phyloP scores from a whole-genome alignment of 2,329 filamentous ascomycete genomes.

The Beauveria sp. region DNA sequence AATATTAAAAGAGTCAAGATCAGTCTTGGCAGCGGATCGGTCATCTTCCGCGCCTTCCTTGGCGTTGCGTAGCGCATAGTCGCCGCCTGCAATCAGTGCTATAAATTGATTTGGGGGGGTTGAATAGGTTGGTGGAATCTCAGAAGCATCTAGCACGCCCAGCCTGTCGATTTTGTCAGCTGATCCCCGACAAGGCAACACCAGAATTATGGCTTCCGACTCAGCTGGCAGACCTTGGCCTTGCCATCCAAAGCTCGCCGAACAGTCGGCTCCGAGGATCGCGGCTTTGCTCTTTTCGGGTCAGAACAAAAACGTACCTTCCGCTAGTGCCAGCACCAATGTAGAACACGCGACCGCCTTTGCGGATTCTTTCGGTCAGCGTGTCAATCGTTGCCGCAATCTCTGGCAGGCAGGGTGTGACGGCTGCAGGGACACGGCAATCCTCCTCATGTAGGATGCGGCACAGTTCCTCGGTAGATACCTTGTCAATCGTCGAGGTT shows the following conservation, averaged over 20 bases:
- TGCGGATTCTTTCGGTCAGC: constrained; percentile 12
- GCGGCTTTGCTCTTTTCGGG: too few relatives aligned
- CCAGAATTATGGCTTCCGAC: neutral
- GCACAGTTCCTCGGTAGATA: constrained; percentile 14
- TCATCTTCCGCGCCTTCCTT: constrained; percentile 36
- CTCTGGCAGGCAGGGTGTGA: constrained; percentile 15
- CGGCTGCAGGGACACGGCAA: constrained; percentile 12
- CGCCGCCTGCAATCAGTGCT: constrained; percentile 33
- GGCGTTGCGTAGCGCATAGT: constrained; percentile 30
- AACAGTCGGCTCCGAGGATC: too few relatives aligned
- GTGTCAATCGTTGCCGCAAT: constrained; percentile 15
- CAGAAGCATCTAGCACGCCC: constrained; percentile 33
- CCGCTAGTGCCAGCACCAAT: constrained; percentile 37
- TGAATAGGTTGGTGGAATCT: constrained; percentile 34
- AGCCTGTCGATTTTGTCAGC: constrained; percentile 21
- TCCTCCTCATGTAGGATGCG: constrained; percentile 17
- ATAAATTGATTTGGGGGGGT: constrained; percentile 31
- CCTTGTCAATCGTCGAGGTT: constrained; percentile 13
- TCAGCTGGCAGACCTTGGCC: neutral
- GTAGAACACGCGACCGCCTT: constrained; percentile 15
- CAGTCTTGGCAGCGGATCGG: constrained; percentile 21
- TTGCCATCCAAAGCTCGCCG: too few relatives aligned
- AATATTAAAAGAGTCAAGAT: constrained; percentile 24
- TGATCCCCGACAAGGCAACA: too few relatives aligned
- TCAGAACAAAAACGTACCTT: constrained; percentile 21